Evolutionary conservation across 2,329 filamentous ascomycete genomes (phyloP).

Genomic region (Golovinomyces cichoracearum): DNA sequence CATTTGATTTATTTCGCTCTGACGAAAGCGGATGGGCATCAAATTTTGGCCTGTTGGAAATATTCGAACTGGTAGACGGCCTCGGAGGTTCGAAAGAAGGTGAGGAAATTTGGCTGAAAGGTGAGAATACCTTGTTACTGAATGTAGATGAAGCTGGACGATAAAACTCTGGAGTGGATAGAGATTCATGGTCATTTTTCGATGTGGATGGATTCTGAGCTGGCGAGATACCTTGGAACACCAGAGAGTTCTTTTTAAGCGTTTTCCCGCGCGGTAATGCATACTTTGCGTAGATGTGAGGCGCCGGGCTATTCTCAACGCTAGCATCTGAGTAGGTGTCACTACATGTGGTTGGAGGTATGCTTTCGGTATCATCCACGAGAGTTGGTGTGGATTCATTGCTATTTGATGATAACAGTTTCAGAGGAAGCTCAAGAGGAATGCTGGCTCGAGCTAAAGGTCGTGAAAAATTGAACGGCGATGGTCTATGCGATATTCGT

Average conservation of each 20-base stretch:
- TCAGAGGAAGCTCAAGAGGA: conserved; percentile 26
- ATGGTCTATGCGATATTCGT: conserved; percentile 28
- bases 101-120: conserved; percentile 13
- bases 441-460: conserved; percentile 53
- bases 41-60: conserved; percentile 21
- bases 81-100: conserved; percentile 23
- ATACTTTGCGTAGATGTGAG: conserved; percentile 72
- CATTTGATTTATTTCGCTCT: not conserved
- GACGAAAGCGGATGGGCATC: not conserved
- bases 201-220: conserved; percentile 39
- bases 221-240: conserved; percentile 28
- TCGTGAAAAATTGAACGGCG: conserved; percentile 80
- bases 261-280: conserved; percentile 57
- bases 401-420: conserved; percentile 40
- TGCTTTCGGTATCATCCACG: conserved; percentile 38
- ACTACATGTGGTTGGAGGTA: conserved; percentile 46
- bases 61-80: conserved; percentile 22
- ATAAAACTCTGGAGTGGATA: conserved; percentile 35
- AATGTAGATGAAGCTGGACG: conserved; percentile 30
- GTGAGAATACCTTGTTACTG: conserved; percentile 4
- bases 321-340: conserved; percentile 35
- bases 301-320: conserved; percentile 25
- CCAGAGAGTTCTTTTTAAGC: conserved; percentile 39
- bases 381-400: conserved; percentile 31
- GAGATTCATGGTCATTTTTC: conserved; percentile 20